Conservation (phyloP, 805 yeast species). For the Lipomyces orientalis region DNA sequence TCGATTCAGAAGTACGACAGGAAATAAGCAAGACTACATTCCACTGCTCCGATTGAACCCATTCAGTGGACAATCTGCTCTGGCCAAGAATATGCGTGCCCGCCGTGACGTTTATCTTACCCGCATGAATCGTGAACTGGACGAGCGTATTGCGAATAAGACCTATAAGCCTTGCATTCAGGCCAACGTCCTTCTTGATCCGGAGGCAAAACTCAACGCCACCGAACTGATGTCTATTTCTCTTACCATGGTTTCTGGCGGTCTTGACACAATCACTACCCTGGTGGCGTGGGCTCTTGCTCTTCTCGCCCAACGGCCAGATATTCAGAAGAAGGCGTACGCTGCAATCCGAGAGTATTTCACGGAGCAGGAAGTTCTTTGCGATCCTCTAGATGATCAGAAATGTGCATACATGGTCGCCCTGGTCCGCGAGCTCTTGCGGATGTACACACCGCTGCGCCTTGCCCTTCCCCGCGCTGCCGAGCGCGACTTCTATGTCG, state of each 20-base stretch:
- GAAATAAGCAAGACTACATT: constrained; percentile 49
- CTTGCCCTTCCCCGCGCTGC: constrained; percentile 65
- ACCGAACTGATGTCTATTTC: constrained; percentile 62
- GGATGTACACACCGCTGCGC: constrained; percentile 68
- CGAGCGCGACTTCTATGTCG: constrained; percentile 53
- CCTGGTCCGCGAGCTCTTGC: constrained; percentile 62
- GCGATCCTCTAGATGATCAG: constrained; percentile 40
- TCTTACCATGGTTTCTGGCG: constrained; percentile 76
- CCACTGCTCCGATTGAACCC: constrained; percentile 43
- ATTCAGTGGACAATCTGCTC: constrained; percentile 16
- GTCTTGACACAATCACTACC: constrained; percentile 70
- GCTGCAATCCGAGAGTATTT: constrained; percentile 48
- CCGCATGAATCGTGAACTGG: constrained; percentile 29
- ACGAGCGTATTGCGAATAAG: constrained; percentile 25
- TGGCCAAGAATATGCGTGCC: constrained; percentile 34
- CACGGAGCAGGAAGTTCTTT: constrained; percentile 40
- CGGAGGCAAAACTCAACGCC: constrained; percentile 36
- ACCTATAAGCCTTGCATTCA: constrained; percentile 40
- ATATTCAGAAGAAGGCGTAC: constrained; percentile 54
- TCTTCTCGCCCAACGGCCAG: constrained; percentile 55
- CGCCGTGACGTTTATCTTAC: constrained; percentile 37
- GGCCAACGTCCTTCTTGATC: constrained; percentile 38
- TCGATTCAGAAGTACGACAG: constrained; percentile 45
- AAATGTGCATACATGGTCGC: constrained; percentile 59
- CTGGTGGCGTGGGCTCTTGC: constrained; percentile 65